Base-by-base conservation (phyloP, 1,284 basidiomycete species). In the Sanghuangporus sanghuang region DNA sequence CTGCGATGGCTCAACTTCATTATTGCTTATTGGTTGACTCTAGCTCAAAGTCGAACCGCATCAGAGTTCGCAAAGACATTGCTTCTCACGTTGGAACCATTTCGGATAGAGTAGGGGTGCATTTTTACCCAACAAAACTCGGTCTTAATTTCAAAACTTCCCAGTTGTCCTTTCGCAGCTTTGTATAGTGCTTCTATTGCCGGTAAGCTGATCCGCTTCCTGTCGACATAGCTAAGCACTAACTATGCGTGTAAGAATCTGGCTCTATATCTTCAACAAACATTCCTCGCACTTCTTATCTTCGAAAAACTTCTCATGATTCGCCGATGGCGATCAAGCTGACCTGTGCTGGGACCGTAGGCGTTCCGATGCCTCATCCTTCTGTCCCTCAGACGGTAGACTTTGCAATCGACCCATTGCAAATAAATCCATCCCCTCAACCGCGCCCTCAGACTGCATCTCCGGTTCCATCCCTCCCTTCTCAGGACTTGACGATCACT, bases 121-220 rank as follows among this genome's bases (percentile, higher is more conserved):
- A 0, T 12, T 46, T 42, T 36, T 52, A 39, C 46, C 46, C 14
- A 27, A 36, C 14, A 14, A n/a, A 27, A 36, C 36, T 11, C 27
- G 18, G 48, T 36, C 16, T 53, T 38, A 18, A n/a, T 46, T 42
- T 12, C 44, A 53, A 60, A 50, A 21, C 35, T 35, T 53, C 44
- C 8, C 38, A 65, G 64, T 50, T 59, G 55, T 48, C 53, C 59
- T 9, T 64, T 65, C 39, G 64, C 54, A 6, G 60, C 64, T 12
- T 62, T 65, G 21, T 65, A 65, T 44, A 21, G 35, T 35, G 59
- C 42, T 21, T 50, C 39, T 32, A 49, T 60, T 5, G 54, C 60
- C 42, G 64, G 64, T 65, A n/a, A 16, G 16, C 6, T 46, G 44
- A 9, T 23, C 14, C 6, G 12, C 11, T 5, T 21, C 23, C 11